A percentile compares a stretch with the other conserved stretches of the same genome.
Conservation (phyloP, 1,284 basidiomycete species). For the Grifola frondosa region DNA sequence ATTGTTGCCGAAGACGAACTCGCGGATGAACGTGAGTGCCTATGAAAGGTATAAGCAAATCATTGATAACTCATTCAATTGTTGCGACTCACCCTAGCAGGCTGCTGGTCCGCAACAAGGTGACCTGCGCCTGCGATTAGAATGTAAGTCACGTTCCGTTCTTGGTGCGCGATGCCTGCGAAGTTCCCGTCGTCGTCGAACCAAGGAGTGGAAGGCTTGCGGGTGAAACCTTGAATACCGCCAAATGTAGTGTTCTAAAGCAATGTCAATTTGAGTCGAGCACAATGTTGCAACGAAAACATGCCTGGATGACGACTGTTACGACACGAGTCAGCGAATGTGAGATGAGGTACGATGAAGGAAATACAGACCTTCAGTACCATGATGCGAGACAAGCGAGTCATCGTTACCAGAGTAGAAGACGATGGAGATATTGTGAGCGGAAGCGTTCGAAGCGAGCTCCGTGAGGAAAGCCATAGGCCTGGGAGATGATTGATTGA, state of each 20-base stretch:
- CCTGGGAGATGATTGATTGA: conserved; percentile 14
- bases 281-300: neutral
- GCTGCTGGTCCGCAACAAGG: conserved; percentile 26
- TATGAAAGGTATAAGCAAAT: neutral
- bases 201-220: conserved; percentile 60
- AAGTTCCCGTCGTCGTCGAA: conserved; percentile 25
- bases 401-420: conserved; percentile 34
- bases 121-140: conserved; percentile 31
- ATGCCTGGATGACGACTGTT: conserved; percentile 61
- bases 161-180: conserved; percentile 33
- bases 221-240: conserved; percentile 65
- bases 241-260: conserved; percentile 44
- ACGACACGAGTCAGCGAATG: neutral
- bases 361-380: conserved; percentile 52
- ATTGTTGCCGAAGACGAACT: conserved; percentile 32
- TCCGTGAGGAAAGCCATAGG: conserved; percentile 32
- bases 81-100: conserved; percentile 42
- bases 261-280: neutral
- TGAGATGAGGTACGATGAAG: neutral
- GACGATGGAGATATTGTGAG: conserved; percentile 22
- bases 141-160: conserved; percentile 33
- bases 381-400: conserved; percentile 23
- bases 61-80: neutral
- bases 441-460: conserved; percentile 27
- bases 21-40: conserved; percentile 27